A percentile compares a stretch with the other conserved stretches of the same genome.
Conservation (phyloP, 345 rosid genomes). For the Pistacia integerrima region DNA sequence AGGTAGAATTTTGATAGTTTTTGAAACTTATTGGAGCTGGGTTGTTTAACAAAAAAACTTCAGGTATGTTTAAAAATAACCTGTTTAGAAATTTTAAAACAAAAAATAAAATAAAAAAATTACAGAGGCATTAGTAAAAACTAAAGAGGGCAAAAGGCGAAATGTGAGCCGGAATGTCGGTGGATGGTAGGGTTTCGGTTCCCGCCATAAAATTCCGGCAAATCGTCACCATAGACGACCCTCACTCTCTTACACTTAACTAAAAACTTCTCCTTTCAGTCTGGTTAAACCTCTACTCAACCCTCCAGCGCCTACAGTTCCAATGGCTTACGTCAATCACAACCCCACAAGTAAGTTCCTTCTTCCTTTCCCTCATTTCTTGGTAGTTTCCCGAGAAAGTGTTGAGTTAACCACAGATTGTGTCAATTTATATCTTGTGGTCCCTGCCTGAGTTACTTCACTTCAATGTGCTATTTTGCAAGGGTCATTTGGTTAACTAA, state of each 20-base stretch:
- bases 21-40: too few relatives aligned
- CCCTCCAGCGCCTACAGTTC: not conserved
- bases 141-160: not conserved
- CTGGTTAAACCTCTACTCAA: not conserved
- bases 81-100: not conserved
- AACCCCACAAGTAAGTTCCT: constrained; percentile 12
- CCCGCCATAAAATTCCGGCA: constrained; percentile 3
- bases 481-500: not conserved
- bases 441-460: not conserved
- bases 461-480: constrained; percentile 4
- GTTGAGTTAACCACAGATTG: not conserved
- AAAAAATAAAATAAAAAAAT: not conserved
- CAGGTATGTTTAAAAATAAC: too few relatives aligned
- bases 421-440: not conserved
- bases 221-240: not conserved
- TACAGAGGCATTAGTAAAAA: not conserved
- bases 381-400: constrained; percentile 17
- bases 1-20: too few relatives aligned
- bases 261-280: not conserved
- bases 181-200: constrained; percentile 6
- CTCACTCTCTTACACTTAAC: not conserved
- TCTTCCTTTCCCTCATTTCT: not conserved
- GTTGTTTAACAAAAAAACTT: too few relatives aligned
- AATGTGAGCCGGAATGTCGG: not conserved
- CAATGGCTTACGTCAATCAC: constrained; percentile 16